phyloP scores from a whole-genome alignment of 805 yeast genomes.

The Zygotorulaspora sp. region DNA sequence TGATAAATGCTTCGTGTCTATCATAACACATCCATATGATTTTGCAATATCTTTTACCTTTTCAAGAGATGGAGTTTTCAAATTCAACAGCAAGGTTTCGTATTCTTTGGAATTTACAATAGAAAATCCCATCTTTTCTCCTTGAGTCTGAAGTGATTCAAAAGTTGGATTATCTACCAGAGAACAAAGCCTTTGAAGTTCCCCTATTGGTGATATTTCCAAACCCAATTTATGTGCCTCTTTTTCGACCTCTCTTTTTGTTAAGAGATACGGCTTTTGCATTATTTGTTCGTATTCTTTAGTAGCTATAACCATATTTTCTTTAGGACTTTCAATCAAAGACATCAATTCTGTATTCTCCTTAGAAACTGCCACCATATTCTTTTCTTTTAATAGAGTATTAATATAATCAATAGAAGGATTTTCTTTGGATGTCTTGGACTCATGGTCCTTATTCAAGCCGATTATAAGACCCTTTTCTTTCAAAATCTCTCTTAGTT shows the following conservation, averaged over 20 bases:
- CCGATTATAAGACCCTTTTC: slow-evolving; percentile 4
- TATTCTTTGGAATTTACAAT: slow-evolving; percentile 17
- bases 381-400: slow-evolving; percentile 3
- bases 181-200: slow-evolving; percentile 22
- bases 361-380: slow-evolving; percentile 17
- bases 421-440: slow-evolving; percentile 3
- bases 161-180: slow-evolving; percentile 23
- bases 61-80: slow-evolving; percentile 17
- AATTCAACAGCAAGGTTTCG: slow-evolving; percentile 4
- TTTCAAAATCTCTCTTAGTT: slow-evolving; percentile 1
- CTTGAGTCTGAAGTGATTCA: slow-evolving; percentile 18
- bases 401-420: slow-evolving; percentile 22
- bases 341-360: slow-evolving; percentile 11
- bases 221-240: slow-evolving; percentile 3
- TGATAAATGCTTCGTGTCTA: slow-evolving; percentile 3
- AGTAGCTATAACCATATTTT: not conserved
- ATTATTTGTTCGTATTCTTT: not conserved
- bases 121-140: slow-evolving; percentile 13
- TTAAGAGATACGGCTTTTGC: slow-evolving; percentile 5
- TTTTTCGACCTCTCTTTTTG: slow-evolving; percentile 14
- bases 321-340: not conserved
- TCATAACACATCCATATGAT: slow-evolving; percentile 8
- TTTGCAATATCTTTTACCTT: slow-evolving; percentile 13
- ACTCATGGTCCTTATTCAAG: slow-evolving; percentile 6
- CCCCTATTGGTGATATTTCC: slow-evolving; percentile 10